phyloP scores from a whole-genome alignment of 768 basidiomycete genomes.

The Stropharia rugosoannulata region DNA sequence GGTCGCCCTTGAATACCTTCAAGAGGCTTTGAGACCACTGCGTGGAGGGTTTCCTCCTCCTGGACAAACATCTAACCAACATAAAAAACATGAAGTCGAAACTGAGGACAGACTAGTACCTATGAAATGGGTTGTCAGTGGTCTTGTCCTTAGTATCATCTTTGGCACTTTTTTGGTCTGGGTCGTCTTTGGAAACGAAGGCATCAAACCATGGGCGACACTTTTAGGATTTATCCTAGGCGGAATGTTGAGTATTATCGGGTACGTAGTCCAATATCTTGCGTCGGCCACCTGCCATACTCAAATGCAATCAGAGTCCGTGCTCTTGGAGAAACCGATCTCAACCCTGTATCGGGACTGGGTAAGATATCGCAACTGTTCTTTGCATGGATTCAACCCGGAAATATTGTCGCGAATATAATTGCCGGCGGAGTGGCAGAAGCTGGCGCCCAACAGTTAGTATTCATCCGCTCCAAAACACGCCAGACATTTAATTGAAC shows the following conservation, averaged over 20 bases:
- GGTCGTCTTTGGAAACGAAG: conserved; percentile 86
- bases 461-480: neutral
- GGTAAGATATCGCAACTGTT: conserved; percentile 94
- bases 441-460: conserved; percentile 90
- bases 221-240: conserved; percentile 82
- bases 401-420: conserved; percentile 96
- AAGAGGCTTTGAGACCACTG: conserved; percentile 27
- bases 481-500: neutral
- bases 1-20: conserved; percentile 55
- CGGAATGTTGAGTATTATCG: conserved; percentile 82
- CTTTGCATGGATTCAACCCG: conserved; percentile 93
- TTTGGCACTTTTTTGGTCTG: conserved; percentile 81
- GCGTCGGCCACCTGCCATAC: neutral
- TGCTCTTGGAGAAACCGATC: conserved; percentile 93
- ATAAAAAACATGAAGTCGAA: conserved; percentile 67
- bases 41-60: conserved; percentile 22
- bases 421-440: conserved; percentile 97
- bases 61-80: conserved; percentile 21
- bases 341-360: conserved; percentile 89
- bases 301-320: conserved; percentile 60
- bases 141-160: conserved; percentile 59
- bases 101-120: conserved; percentile 82
- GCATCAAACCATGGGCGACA: conserved; percentile 95
- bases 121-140: conserved; percentile 69
- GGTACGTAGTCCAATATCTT: conserved; percentile 35